Evolutionary conservation across 148 eudicot genomes (phyloP).

Genomic region (Beta vulgaris): DNA sequence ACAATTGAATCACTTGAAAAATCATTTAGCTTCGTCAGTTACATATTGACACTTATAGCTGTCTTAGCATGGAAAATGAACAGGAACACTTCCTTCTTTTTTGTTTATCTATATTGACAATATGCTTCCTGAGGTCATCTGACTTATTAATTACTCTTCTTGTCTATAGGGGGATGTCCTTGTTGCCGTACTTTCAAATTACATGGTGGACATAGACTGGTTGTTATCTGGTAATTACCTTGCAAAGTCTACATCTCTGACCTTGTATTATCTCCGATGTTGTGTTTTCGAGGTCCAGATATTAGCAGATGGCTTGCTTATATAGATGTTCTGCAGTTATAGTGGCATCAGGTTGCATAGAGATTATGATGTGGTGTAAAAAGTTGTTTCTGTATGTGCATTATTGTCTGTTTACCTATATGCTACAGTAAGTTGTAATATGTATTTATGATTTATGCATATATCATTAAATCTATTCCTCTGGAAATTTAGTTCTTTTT

Average conservation of each 20-base stretch:
- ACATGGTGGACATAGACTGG: constrained; percentile 98
- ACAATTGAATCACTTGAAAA: too few relatives aligned
- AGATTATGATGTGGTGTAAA: not conserved
- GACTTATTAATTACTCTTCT: constrained; percentile 5
- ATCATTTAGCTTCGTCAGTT: not conserved
- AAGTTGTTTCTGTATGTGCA: not conserved
- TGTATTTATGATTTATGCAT: not conserved
- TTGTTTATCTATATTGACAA: not conserved
- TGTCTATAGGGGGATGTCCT: constrained; percentile 68
- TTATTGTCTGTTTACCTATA: not conserved
- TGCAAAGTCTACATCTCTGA: not conserved
- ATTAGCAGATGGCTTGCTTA: not conserved
- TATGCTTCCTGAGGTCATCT: not conserved
- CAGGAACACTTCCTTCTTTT: not conserved
- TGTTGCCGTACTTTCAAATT: constrained; percentile 82
- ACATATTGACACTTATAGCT: not conserved
- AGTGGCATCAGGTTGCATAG: not conserved
- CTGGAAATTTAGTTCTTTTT: not conserved
- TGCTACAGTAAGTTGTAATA: not conserved
- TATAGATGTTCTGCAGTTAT: not conserved
- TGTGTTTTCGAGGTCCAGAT: not conserved
- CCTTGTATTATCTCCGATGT: not conserved
- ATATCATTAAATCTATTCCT: not conserved
- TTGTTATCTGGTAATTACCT: constrained; percentile 64
- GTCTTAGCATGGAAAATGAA: constrained; percentile 1